These are phyloP conservation scores for Rhodotorula mucilaginosa DNA, from an alignment of 1,284 basidiomycete genomes.

Conservation along the genomic window DNA sequence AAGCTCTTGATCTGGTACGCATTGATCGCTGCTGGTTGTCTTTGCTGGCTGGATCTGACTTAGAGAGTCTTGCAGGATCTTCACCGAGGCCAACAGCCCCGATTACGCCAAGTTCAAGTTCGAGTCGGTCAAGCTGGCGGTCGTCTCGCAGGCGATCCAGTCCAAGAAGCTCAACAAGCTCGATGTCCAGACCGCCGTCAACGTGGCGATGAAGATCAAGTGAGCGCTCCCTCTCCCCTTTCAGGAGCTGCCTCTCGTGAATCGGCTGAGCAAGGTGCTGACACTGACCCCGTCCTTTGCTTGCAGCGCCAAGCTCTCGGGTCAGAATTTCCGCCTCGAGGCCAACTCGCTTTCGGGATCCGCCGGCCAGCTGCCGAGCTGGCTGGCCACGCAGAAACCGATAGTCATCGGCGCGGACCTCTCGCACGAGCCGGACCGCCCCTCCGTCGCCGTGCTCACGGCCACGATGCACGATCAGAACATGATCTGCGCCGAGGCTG, in stretches of 20 bases:
- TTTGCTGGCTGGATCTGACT: neutral
- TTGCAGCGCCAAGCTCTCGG: slow-evolving; percentile 16
- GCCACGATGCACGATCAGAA: slow-evolving; percentile 4
- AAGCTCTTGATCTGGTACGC: neutral
- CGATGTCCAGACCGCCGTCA: slow-evolving; percentile 8
- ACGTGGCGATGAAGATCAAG: slow-evolving; percentile 16
- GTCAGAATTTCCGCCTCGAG: slow-evolving; percentile 9
- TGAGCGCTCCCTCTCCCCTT: neutral
- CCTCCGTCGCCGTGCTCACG: slow-evolving; percentile 12
- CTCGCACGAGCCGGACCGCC: slow-evolving; percentile 14
- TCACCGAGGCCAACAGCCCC: slow-evolving; percentile 1
- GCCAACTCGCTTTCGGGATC: neutral
- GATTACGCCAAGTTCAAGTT: slow-evolving; percentile 21
- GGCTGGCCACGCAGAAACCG: neutral
- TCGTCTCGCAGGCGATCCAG: slow-evolving; percentile 15
- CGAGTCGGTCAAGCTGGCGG: neutral
- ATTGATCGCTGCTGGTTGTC: too few species aligned
- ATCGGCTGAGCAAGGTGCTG: neutral
- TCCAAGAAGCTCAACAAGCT: neutral
- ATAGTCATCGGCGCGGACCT: slow-evolving; percentile 15
- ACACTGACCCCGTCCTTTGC: neutral
- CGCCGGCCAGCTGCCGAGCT: neutral
- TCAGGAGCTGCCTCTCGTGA: too few species aligned
- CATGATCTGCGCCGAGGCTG: slow-evolving; percentile 6
- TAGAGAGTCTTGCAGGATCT: slow-evolving; percentile 7